Evolutionary conservation across 1,139 yeast species (phyloP), one percentile per base, ranked within the genome.

Genomic region (Suhomyces atakaporum): DNA sequence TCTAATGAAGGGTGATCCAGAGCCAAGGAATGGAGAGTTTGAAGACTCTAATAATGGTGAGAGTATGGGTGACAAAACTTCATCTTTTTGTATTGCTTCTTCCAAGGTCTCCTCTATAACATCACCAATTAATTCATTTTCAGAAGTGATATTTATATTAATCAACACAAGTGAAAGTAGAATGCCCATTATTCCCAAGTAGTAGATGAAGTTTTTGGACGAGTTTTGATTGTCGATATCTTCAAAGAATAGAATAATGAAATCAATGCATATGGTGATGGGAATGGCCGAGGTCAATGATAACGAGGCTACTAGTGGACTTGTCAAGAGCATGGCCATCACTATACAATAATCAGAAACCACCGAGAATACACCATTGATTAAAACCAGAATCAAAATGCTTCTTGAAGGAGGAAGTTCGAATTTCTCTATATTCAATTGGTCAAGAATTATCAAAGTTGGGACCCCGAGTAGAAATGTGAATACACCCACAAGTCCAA

Each of bases 211-310:
- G 3, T 63, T 52, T 7, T 62, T 56, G 8, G 65, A 59, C 5
- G 56, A 49, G 3, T 51, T 44, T 3, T 54, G 41, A 12, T 39
- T 31, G 1, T 47, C 44, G 7, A 46, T 38, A 6, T 48, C 54
- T 10, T 56, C 61, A 6, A 56, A 31, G 9, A 47, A 45, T 25
- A 64, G 41, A 3, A 66, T 51, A 15, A 72, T 44, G 40, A 64
- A 72, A 45, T 76, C 79, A 12, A 72, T 55, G 38, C 72, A 62
- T 39, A 77, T 73, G 19, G 77, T 73, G 22, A 77, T 63, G 2
- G 82, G 82, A 24, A 77, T 73, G 0, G 77, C 72, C 1, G 77
- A 64, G 0, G 81, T 73, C 25, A 77, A 54, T 4, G 80, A 73
- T 25, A 77, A 60, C 7, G 79, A 67, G 2, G 79, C 72, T 7